Evolutionary conservation across 2,329 filamentous ascomycete species (phyloP).

Genomic region (Metarhizium guizhouense): DNA sequence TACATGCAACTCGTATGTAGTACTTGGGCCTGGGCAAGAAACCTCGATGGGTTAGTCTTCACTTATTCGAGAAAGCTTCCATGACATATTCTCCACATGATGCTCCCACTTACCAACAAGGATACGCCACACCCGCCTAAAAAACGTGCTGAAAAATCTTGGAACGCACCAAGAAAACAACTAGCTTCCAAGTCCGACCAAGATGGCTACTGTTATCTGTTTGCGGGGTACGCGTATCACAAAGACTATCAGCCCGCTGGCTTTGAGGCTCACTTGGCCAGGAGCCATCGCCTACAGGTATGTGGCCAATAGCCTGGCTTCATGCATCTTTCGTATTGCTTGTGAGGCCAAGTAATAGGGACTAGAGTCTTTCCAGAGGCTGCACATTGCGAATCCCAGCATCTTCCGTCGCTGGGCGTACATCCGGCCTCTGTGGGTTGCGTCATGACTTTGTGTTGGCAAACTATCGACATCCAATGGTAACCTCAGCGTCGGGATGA

Average conservation of each 20-base stretch:
- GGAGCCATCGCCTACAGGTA: neutral
- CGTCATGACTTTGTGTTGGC: neutral
- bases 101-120: neutral
- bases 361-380: neutral
- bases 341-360: neutral
- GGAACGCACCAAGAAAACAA: neutral
- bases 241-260: neutral
- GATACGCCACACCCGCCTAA: slow-evolving; percentile 1
- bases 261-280: neutral
- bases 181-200: neutral
- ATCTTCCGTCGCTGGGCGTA: neutral
- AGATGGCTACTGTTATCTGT: neutral
- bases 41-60: neutral
- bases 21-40: no score
- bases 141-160: neutral
- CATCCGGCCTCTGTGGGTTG: neutral
- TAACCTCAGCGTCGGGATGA: neutral
- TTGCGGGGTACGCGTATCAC: neutral
- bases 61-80: neutral
- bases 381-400: neutral
- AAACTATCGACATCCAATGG: neutral
- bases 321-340: neutral
- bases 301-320: no score
- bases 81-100: neutral
- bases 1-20: no score